Base-by-base conservation (phyloP, 352 stramenopile genomes). In the Peronospora destructor region DNA sequence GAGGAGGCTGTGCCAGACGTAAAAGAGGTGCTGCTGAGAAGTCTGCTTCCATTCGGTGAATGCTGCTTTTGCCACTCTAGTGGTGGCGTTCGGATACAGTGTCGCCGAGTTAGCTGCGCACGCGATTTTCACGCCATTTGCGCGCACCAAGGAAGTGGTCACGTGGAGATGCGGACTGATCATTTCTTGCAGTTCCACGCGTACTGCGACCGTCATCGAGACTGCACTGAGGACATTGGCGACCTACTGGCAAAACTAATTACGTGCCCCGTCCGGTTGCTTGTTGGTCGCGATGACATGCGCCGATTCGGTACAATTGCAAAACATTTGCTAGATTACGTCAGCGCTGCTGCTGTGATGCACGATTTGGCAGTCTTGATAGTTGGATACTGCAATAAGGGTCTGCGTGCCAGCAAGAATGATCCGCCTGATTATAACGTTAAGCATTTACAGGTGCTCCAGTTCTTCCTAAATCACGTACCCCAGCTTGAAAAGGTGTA, bases 101-200 rank as follows among this genome's bases (percentile, higher is more conserved):
- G 78, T 43, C 76, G 75, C 4, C 65, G 59, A 3, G 39, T 84
- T 2, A 50, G 74, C 28, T 90, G 78, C 32, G 56, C 49, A 0
- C 56, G 56, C n/a, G 82, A 73, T 57, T 90, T 90, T 46, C 78
- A 90, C 39, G 70, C 45, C 9, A 72, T 74, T 61, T 90, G 78
- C 32, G 74, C 74, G 23, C 59, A 68, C 13, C 17, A 66, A 73
- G 59, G 47, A 54, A 59, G 49, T 42, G 73, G 73, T 8, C 56
- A 67, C 19, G 39, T 84, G 13, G 70, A 81, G 40, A 63, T 59
- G 30, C 54, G 36, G n/a, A 64, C 39, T 25, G 37, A n/a, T 33
- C 49, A 45, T n/a, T 66, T 86, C 12, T 47, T 59, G 6, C 61
- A 76, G 33, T 74, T 71, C 38, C 73, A 85, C 42, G 76, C 66